Evolutionary conservation across 495 filamentous ascomycete genomes (phyloP).

Genomic region (Penicillium pancosmium): DNA sequence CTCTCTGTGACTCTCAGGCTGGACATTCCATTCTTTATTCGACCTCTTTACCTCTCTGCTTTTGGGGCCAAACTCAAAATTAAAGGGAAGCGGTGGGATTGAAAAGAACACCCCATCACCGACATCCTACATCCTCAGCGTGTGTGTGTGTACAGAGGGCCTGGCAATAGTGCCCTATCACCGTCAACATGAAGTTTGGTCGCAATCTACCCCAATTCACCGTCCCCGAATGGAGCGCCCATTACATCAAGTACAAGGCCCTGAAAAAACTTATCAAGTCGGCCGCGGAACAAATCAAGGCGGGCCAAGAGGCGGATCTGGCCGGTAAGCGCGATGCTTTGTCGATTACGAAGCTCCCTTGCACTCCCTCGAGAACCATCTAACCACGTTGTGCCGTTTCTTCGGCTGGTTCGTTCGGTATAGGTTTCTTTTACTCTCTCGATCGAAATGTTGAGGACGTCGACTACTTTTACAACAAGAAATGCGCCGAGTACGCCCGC

Average conservation of each 20-base stretch:
- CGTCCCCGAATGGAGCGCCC: conserved; percentile 92
- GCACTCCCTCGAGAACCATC: conserved; percentile 10
- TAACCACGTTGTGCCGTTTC: conserved; percentile 18
- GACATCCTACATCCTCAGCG: not conserved
- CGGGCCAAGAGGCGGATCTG: conserved; percentile 75
- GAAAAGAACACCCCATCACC: not conserved
- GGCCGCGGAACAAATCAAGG: conserved; percentile 61
- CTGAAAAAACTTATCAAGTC: conserved; percentile 94
- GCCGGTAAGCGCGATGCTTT: conserved; percentile 56
- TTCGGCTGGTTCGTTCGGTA: conserved; percentile 14
- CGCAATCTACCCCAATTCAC: conserved; percentile 86
- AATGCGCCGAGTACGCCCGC: conserved; percentile 78
- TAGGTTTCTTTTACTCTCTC: conserved; percentile 92
- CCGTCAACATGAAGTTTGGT: conserved; percentile 75
- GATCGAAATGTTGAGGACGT: conserved; percentile 97
- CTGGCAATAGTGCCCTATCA: not conserved
- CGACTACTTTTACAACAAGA: conserved; percentile 94
- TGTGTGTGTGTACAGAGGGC: not conserved
- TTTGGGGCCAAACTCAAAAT: not conserved
- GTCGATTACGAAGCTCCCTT: conserved; percentile 1
- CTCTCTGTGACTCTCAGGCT: conserved; percentile 23
- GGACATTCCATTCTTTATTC: conserved; percentile 5
- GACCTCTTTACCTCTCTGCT: not conserved
- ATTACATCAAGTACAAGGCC: conserved; percentile 95
- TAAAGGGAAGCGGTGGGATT: not conserved